These are phyloP conservation scores for Tieghemostelium lacteum DNA, from an alignment of 78 protist species.

Conservation along the genomic window DNA sequence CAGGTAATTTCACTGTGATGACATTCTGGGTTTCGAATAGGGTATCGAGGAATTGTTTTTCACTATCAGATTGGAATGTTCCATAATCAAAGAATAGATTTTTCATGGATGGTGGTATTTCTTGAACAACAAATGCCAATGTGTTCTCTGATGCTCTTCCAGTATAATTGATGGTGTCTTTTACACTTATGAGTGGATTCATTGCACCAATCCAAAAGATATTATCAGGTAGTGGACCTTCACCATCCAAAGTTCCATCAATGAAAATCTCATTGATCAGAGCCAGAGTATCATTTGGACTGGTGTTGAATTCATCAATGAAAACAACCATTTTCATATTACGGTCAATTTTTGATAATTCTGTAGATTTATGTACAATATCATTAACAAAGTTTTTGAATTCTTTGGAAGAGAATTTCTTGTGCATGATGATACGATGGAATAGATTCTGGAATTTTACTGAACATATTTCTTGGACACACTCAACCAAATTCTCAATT, in stretches of 20 bases:
- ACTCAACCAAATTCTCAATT: neutral
- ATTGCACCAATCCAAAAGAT: slow-evolving; percentile 84
- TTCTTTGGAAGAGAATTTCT: slow-evolving; percentile 17
- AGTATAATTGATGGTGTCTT: slow-evolving; percentile 6
- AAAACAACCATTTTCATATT: slow-evolving; percentile 75
- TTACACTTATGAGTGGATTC: slow-evolving; percentile 30
- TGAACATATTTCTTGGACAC: neutral
- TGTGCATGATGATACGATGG: slow-evolving; percentile 69
- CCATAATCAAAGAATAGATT: slow-evolving; percentile 34
- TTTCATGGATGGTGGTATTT: slow-evolving; percentile 67
- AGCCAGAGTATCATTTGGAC: slow-evolving; percentile 50
- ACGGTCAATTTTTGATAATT: slow-evolving; percentile 6
- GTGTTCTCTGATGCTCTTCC: neutral
- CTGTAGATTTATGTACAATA: neutral
- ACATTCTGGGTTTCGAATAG: neutral
- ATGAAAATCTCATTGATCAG: slow-evolving; percentile 76
- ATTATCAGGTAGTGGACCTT: slow-evolving; percentile 9
- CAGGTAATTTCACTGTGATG: neutral
- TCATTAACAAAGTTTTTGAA: slow-evolving; percentile 9
- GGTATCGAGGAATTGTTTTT: slow-evolving; percentile 1
- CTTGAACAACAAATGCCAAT: slow-evolving; percentile 31
- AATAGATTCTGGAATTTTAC: slow-evolving; percentile 36
- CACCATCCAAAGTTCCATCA: slow-evolving; percentile 70
- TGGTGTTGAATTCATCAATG: slow-evolving; percentile 80
- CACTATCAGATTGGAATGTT: neutral